phyloP scores from a whole-genome alignment of 331 rosid species.

The Quercus phellos region DNA sequence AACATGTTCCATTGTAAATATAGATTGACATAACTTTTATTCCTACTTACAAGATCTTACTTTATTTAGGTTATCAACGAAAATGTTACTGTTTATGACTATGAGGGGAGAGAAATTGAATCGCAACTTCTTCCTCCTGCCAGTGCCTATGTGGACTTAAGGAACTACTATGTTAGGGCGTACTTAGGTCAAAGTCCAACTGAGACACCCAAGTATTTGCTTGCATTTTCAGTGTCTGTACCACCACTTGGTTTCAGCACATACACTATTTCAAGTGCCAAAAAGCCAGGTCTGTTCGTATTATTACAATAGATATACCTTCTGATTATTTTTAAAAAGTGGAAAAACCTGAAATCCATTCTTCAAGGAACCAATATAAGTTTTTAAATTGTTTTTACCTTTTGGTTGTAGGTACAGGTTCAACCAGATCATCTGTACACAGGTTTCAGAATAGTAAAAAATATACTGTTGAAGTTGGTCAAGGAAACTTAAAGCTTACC shows the following conservation, averaged over 20 bases:
- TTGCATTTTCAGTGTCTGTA: conserved; percentile 44
- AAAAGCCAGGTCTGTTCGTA: conserved; percentile 29
- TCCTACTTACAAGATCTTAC: neutral
- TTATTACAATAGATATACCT: neutral
- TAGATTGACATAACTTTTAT: neutral
- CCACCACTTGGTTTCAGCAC: conserved; percentile 59
- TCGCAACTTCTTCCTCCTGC: conserved; percentile 50
- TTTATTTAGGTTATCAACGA: conserved; percentile 37
- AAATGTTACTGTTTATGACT: conserved; percentile 38
- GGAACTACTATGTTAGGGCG: conserved; percentile 45
- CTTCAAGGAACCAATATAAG: neutral
- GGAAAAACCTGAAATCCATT: neutral
- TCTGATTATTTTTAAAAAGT: neutral
- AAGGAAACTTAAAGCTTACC: conserved; percentile 45
- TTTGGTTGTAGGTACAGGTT: conserved; percentile 42
- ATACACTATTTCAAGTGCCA: conserved; percentile 35
- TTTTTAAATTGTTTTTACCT: neutral
- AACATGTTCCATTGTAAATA: neutral
- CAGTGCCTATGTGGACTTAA: conserved; percentile 24
- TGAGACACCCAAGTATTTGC: conserved; percentile 51
- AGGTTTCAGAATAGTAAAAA: conserved; percentile 29
- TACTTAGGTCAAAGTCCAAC: conserved; percentile 36
- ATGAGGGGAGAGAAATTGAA: conserved; percentile 46
- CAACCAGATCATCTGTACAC: conserved; percentile 60
- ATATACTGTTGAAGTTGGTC: conserved; percentile 42